phyloP scores from a whole-genome alignment of 306 rosid species.

The Alnus glutinosa region DNA sequence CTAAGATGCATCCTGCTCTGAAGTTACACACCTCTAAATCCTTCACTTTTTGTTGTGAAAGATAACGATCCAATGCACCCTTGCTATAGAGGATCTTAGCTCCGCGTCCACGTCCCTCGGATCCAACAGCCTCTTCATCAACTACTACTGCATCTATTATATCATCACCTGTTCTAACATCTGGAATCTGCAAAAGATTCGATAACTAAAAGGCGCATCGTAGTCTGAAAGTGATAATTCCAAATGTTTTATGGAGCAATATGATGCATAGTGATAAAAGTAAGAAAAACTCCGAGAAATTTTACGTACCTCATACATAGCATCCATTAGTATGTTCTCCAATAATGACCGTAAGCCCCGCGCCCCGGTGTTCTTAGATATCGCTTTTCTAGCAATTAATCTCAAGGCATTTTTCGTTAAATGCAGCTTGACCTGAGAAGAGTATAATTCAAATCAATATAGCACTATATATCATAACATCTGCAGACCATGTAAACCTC shows the following conservation, averaged over 20 bases:
- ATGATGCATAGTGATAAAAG: not conserved
- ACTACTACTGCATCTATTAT: conserved; percentile 79
- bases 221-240: not conserved
- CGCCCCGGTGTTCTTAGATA: conserved; percentile 87
- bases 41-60: conserved; percentile 47
- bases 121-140: conserved; percentile 81
- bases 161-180: conserved; percentile 63
- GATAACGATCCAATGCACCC: conserved; percentile 71
- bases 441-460: conserved; percentile 9
- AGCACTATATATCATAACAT: conserved; percentile 28
- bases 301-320: conserved; percentile 87
- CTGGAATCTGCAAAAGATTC: conserved; percentile 76
- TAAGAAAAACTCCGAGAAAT: not conserved
- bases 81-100: conserved; percentile 84
- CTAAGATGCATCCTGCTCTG: conserved; percentile 12
- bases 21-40: conserved; percentile 45
- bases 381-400: conserved; percentile 76
- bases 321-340: conserved; percentile 84
- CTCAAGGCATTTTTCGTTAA: conserved; percentile 61
- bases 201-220: conserved; percentile 1
- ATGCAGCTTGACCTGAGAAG: conserved; percentile 84
- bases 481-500: conserved; percentile 14
- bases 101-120: conserved; percentile 45
- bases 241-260: conserved; percentile 4
- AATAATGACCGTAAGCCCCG: conserved; percentile 83